Evolutionary conservation across 306 rosid species (phyloP).

Genomic region (Fragaria ananassa): DNA sequence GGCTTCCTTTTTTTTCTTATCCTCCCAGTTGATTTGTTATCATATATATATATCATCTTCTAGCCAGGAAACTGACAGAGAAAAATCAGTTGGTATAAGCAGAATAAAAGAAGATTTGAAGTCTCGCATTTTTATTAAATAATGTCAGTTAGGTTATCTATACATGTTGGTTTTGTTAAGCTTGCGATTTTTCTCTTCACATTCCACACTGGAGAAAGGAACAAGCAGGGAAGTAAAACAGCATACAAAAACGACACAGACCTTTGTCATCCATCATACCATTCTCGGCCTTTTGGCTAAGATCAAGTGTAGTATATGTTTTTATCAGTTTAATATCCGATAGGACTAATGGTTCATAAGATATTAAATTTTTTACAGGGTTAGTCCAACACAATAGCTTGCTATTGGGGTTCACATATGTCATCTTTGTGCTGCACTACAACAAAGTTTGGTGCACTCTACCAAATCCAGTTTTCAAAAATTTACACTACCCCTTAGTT

Average conservation of each 20-base stretch:
- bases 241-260: background rate
- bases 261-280: background rate
- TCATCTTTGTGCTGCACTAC: background rate
- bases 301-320: background rate
- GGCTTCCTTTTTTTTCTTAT: background rate
- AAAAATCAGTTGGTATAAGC: background rate
- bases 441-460: background rate
- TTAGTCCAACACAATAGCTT: background rate
- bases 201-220: background rate
- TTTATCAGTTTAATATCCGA: background rate
- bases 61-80: background rate
- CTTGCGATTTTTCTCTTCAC: background rate
- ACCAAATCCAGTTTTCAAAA: background rate
- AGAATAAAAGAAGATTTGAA: conserved; percentile 2
- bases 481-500: too few species aligned
- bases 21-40: background rate
- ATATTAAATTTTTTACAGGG: too few species aligned
- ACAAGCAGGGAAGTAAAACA: background rate
- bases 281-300: background rate
- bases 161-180: background rate
- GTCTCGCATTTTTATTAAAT: background rate
- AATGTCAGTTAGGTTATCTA: background rate
- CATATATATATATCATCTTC: background rate
- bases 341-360: background rate
- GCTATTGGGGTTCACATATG: background rate